Conservation (phyloP, 2,329 filamentous ascomycete species). For the Nannizziopsis arthrosporioides region DNA sequence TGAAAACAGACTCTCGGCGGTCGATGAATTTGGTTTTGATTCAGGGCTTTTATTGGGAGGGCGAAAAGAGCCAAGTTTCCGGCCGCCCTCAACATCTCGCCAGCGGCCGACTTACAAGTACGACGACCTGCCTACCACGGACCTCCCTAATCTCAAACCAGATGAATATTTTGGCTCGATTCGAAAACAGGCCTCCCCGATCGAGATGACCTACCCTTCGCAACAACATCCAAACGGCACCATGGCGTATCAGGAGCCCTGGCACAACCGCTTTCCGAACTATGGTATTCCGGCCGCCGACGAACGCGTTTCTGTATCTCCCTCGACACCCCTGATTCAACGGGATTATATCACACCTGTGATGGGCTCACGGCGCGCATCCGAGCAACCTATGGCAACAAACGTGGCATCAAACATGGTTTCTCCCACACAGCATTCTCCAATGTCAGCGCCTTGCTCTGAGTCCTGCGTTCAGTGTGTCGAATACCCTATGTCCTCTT, state of each 20-base stretch:
- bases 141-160: conserved; percentile 30
- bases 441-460: conserved; percentile 26
- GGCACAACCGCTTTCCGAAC: conserved; percentile 44
- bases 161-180: conserved; percentile 30
- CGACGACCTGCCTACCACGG: conserved; percentile 26
- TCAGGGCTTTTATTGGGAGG: conserved; percentile 17
- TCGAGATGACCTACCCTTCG: conserved; percentile 44
- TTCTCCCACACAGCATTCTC: conserved; percentile 24
- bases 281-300: conserved; percentile 40
- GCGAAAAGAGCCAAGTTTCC: conserved; percentile 13
- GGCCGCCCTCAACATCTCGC: conserved; percentile 23
- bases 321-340: conserved; percentile 35
- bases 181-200: conserved; percentile 35
- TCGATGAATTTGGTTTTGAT: conserved; percentile 12
- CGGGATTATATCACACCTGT: conserved; percentile 28
- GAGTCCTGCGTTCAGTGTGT: conserved; percentile 26
- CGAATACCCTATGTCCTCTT: conserved; percentile 19
- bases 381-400: conserved; percentile 27
- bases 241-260: conserved; percentile 36
- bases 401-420: conserved; percentile 26
- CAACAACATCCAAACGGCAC: conserved; percentile 36
- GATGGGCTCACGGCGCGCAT: conserved; percentile 22
- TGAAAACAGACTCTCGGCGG: conserved; percentile 12
- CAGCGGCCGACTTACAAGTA: conserved; percentile 27
- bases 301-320: conserved; percentile 34